Percentiles rank a stretch among this genome's conserved stretches.
phyloP scores from a whole-genome alignment of 129 eudicot genomes.

The Pseudognaphalium luteoalbum region DNA sequence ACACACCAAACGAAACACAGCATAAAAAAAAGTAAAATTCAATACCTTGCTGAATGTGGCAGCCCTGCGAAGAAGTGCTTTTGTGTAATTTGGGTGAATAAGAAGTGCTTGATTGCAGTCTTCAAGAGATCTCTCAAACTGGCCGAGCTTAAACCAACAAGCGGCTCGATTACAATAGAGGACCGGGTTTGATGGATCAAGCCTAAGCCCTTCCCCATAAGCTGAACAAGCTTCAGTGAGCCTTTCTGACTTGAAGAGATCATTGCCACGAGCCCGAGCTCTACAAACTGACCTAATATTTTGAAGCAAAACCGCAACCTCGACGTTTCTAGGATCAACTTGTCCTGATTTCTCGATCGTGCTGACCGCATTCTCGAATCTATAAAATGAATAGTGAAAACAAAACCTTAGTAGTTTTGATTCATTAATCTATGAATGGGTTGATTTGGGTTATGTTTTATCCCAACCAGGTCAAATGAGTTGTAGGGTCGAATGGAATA shows the following conservation, averaged over 20 bases:
- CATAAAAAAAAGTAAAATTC: not conserved
- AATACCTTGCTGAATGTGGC: constrained; percentile 81
- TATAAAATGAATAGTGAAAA: constrained; percentile 31
- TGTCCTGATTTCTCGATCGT: constrained; percentile 60
- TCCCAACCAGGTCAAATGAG: not conserved
- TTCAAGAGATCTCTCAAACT: constrained; percentile 66
- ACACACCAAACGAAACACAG: not conserved
- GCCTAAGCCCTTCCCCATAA: constrained; percentile 85
- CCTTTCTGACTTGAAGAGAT: constrained; percentile 80
- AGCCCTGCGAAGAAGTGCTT: constrained; percentile 94
- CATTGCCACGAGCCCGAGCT: constrained; percentile 93
- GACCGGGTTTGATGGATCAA: constrained; percentile 74
- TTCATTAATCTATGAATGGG: not conserved
- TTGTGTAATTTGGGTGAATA: constrained; percentile 72
- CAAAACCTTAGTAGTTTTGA: not conserved
- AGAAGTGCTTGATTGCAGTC: constrained; percentile 93
- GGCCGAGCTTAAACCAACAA: constrained; percentile 89
- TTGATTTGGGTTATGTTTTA: not conserved
- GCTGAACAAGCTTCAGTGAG: constrained; percentile 91
- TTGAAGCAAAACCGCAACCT: constrained; percentile 55
- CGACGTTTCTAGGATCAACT: constrained; percentile 58
- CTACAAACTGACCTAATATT: constrained; percentile 61
- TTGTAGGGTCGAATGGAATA: not conserved
- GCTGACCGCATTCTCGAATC: constrained; percentile 74
- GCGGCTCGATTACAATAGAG: constrained; percentile 93